A percentile compares a stretch with the other conserved stretches of the same genome.
phyloP scores from a whole-genome alignment of 1,284 basidiomycete genomes.

The Malassezia restricta region DNA sequence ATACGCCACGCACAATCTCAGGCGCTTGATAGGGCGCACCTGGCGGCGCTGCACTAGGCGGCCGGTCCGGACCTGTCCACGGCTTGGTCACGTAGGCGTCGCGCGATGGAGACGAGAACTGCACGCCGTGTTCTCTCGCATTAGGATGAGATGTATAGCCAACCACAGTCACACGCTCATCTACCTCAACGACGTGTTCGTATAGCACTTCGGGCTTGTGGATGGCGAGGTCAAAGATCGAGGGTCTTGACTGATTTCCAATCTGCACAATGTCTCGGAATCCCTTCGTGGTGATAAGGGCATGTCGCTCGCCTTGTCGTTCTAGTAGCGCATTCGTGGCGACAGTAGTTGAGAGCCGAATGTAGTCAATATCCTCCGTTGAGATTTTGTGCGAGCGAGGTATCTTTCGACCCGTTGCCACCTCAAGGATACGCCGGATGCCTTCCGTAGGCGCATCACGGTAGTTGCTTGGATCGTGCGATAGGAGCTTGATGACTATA shows the following conservation, averaged over 20 bases:
- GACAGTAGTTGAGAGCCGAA: conserved; percentile 83
- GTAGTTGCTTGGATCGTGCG: conserved; percentile 60
- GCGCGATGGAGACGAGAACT: conserved; percentile 18
- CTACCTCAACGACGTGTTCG: conserved; percentile 67
- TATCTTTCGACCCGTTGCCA: conserved; percentile 58
- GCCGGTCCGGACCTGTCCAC: conserved; percentile 39
- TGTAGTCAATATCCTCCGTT: conserved; percentile 76
- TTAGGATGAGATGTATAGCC: conserved; percentile 82
- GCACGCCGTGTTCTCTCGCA: conserved; percentile 55
- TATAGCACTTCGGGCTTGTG: conserved; percentile 65
- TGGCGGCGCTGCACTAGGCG: conserved; percentile 50
- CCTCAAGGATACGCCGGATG: conserved; percentile 76
- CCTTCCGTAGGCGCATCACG: conserved; percentile 86
- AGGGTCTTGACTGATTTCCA: conserved; percentile 83
- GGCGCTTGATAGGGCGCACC: conserved; percentile 57
- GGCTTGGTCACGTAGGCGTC: conserved; percentile 19
- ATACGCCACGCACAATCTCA: conserved; percentile 63
- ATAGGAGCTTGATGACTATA: conserved; percentile 48
- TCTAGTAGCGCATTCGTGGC: conserved; percentile 92
- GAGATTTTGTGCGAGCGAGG: conserved; percentile 59
- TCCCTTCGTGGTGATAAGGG: conserved; percentile 77
- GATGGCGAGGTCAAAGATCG: conserved; percentile 50
- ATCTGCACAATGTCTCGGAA: conserved; percentile 80
- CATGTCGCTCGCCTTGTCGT: conserved; percentile 80
- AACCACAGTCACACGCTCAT: conserved; percentile 85